Evolutionary conservation across 2,329 filamentous ascomycete genomes (phyloP).

Genomic region (Bertia moriformis): DNA sequence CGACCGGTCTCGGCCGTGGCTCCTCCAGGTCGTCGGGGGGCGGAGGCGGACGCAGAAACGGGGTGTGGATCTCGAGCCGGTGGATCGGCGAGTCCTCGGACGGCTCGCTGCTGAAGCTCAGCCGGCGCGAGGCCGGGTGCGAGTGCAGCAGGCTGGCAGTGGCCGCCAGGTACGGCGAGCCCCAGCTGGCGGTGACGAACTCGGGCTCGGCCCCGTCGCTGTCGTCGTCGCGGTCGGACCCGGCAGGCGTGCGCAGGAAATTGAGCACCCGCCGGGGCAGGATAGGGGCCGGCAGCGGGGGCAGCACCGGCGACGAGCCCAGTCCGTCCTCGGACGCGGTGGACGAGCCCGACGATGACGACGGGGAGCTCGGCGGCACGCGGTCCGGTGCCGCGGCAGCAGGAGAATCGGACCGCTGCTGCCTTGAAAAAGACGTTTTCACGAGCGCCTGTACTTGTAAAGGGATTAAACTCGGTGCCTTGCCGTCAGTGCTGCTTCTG

Average conservation of each 20-base stretch:
- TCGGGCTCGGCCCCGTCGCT: slow-evolving; percentile 18
- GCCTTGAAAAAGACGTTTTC: slow-evolving; percentile 41
- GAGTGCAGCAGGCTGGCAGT: no score
- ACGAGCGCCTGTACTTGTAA: slow-evolving; percentile 16
- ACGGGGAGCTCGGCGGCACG: slow-evolving; percentile 19
- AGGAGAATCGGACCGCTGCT: slow-evolving; percentile 37
- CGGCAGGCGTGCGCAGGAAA: slow-evolving; percentile 34
- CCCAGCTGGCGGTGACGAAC: slow-evolving; percentile 70
- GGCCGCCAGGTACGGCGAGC: slow-evolving; percentile 69
- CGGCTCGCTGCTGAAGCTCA: slow-evolving; percentile 42
- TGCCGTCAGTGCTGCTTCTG: slow-evolving; percentile 5
- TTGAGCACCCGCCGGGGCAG: slow-evolving; percentile 36
- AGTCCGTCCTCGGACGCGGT: slow-evolving; percentile 43
- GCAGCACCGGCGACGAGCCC: slow-evolving; percentile 41
- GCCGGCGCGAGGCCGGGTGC: slow-evolving; percentile 28
- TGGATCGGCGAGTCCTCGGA: slow-evolving; percentile 48
- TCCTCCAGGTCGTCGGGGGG: slow-evolving; percentile 20
- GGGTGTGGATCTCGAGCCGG: slow-evolving; percentile 45
- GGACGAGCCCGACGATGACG: slow-evolving; percentile 41
- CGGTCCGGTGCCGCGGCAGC: slow-evolving; percentile 29
- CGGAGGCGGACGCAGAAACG: slow-evolving; percentile 43
- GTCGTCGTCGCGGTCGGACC: slow-evolving; percentile 18
- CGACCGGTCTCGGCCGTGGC: no score
- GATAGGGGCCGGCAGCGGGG: slow-evolving; percentile 40
- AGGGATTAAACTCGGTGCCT: background rate